Evolutionary conservation across 164 flowering plant genomes (phyloP).

Genomic region (Houttuynia cordata): DNA sequence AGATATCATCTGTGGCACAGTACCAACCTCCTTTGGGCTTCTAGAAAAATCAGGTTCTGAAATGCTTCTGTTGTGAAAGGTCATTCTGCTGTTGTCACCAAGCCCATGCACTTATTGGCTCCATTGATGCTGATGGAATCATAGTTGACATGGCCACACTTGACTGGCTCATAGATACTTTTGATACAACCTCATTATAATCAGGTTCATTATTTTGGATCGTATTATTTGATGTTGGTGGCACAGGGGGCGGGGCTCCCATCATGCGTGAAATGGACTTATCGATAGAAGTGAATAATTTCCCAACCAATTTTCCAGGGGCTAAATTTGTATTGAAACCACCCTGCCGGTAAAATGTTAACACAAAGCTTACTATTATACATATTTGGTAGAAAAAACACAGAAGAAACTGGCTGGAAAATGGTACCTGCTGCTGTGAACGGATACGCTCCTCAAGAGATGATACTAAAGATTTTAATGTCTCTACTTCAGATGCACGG

Average conservation of each 20-base stretch:
- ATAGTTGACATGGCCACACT: conserved; percentile 70
- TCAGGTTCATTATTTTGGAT: conserved; percentile 31
- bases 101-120: conserved; percentile 64
- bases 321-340: conserved; percentile 78
- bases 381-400: not conserved
- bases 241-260: conserved; percentile 73
- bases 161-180: conserved; percentile 64
- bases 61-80: conserved; percentile 62
- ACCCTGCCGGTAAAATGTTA: conserved; percentile 36
- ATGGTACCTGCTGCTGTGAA: conserved; percentile 75
- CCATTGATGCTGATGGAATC: conserved; percentile 76
- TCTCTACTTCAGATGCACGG: conserved; percentile 72
- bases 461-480: conserved; percentile 47
- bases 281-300: conserved; percentile 74
- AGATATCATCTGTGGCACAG: not conserved
- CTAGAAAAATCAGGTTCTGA: conserved; percentile 94
- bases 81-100: conserved; percentile 34
- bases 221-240: conserved; percentile 29
- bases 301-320: conserved; percentile 73
- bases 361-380: too few species aligned
- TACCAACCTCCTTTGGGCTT: conserved; percentile 57
- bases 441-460: conserved; percentile 86
- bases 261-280: conserved; percentile 82
- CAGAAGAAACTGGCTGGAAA: not conserved
- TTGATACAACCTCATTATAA: conserved; percentile 27